phyloP scores from a whole-genome alignment of 257 asterid genomes.

The Paulownia fortunei region DNA sequence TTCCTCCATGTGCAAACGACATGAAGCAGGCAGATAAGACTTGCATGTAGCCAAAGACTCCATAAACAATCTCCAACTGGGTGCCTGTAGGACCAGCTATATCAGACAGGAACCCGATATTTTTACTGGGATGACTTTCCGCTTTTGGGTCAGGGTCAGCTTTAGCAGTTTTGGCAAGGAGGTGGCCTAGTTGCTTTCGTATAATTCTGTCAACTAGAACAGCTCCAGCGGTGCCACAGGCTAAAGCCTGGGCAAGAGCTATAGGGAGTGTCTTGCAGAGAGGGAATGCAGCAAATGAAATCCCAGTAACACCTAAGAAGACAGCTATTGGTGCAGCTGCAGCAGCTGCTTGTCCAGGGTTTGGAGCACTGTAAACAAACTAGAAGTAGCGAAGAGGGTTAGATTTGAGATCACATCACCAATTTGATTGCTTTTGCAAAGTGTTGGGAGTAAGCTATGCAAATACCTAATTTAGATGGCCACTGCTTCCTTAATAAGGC shows the following conservation, averaged over 20 bases:
- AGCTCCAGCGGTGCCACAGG: conserved; percentile 72
- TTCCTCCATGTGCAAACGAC: conserved; percentile 99
- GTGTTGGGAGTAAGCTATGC: background rate
- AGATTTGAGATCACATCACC: conserved; percentile 30
- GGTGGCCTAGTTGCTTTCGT: conserved; percentile 84
- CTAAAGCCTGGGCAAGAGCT: conserved; percentile 70
- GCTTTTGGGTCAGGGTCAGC: conserved; percentile 42
- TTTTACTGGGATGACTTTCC: conserved; percentile 41
- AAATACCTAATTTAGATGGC: background rate
- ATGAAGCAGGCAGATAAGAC: conserved; percentile 91
- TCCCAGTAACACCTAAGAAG: conserved; percentile 78
- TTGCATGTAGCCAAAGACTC: conserved; percentile 95
- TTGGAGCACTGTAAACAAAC: conserved; percentile 97
- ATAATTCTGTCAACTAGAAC: conserved; percentile 59
- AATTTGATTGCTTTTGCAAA: background rate
- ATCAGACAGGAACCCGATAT: conserved; percentile 76
- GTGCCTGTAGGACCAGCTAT: conserved; percentile 94
- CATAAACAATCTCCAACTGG: conserved; percentile 83
- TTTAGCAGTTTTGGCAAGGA: conserved; percentile 59
- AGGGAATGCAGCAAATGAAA: conserved; percentile 82
- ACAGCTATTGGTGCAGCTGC: conserved; percentile 92
- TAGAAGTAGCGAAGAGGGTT: conserved; percentile 49
- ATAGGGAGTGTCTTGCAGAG: conserved; percentile 57
- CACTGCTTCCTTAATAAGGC: too few species aligned
- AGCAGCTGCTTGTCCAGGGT: conserved; percentile 97